Evolutionary conservation across 2,329 filamentous ascomycete genomes (phyloP).

Genomic region (Rhinocladiella similis): DNA sequence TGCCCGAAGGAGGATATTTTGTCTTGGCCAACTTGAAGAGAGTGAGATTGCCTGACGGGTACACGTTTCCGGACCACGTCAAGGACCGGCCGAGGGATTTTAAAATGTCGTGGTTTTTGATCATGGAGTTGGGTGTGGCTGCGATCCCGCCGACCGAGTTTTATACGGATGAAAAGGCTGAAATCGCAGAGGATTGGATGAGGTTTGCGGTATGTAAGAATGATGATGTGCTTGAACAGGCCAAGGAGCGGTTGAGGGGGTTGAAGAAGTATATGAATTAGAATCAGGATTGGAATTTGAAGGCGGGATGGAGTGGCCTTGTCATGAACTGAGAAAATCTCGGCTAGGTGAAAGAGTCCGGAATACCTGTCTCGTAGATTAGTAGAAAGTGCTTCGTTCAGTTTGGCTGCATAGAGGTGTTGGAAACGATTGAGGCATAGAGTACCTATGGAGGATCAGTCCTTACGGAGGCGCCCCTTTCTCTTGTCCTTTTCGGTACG

Average conservation of each 20-base stretch:
- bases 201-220: slow-evolving; percentile 96
- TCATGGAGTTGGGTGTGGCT: slow-evolving; percentile 92
- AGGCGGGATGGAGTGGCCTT: no score
- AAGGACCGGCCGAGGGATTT: slow-evolving; percentile 86
- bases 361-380: no score
- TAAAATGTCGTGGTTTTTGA: slow-evolving; percentile 93
- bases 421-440: no score
- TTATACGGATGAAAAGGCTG: slow-evolving; percentile 80
- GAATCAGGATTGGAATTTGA: no score
- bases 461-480: no score
- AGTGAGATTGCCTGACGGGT: slow-evolving; percentile 78
- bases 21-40: slow-evolving; percentile 91
- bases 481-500: no score
- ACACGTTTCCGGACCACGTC: slow-evolving; percentile 87
- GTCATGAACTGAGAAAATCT: no score
- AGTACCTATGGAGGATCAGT: no score
- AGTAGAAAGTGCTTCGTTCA: no score
- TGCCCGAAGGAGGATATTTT: slow-evolving; percentile 96
- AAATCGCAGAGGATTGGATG: slow-evolving; percentile 88
- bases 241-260: slow-evolving; percentile 72
- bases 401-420: no score
- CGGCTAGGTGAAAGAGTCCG: no score
- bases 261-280: slow-evolving; percentile 67
- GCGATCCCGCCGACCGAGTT: slow-evolving; percentile 97
- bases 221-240: slow-evolving; percentile 76